Evolutionary conservation across 2,329 filamentous ascomycete species (phyloP).

Genomic region (Neoscytalidium dimidiatum): DNA sequence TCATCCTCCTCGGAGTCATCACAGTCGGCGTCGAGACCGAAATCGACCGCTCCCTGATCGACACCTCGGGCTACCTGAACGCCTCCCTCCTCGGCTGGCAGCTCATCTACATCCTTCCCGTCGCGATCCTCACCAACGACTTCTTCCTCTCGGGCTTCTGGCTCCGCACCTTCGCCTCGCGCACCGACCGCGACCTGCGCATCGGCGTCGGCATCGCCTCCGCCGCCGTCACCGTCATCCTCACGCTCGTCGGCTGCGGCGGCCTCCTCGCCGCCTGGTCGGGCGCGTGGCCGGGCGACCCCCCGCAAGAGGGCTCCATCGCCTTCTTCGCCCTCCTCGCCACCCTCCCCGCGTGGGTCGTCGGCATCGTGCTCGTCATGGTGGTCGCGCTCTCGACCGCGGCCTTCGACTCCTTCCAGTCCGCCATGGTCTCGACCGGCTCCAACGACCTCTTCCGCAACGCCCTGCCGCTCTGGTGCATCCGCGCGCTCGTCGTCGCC

Average conservation of each 20-base stretch:
- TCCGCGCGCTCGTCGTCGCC: conserved; percentile 68
- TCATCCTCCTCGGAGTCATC: conserved; percentile 75
- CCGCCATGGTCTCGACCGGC: conserved; percentile 80
- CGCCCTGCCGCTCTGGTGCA: conserved; percentile 72
- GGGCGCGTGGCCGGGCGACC: conserved; percentile 53
- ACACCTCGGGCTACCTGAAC: conserved; percentile 68
- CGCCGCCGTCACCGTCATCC: conserved; percentile 65
- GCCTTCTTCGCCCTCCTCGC: conserved; percentile 76
- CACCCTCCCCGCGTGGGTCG: conserved; percentile 75
- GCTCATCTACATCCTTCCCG: conserved; percentile 78
- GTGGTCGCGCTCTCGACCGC: conserved; percentile 74
- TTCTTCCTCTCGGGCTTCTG: conserved; percentile 86
- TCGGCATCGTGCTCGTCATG: conserved; percentile 81
- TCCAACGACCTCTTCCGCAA: conserved; percentile 87
- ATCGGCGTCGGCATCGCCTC: conserved; percentile 72
- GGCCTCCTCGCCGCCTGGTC: conserved; percentile 77
- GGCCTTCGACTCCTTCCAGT: conserved; percentile 79
- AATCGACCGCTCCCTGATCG: conserved; percentile 69
- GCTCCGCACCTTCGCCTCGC: conserved; percentile 43
- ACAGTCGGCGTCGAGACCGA: conserved; percentile 75
- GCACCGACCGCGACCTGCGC: conserved; percentile 52
- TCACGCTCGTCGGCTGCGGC: conserved; percentile 71
- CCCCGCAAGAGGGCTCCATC: conserved; percentile 57
- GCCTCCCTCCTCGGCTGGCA: conserved; percentile 77
- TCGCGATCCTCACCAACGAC: conserved; percentile 80